These are phyloP conservation scores for Monosiga brevicollis DNA, from an alignment of 78 protist genomes.

Conservation along the genomic window DNA sequence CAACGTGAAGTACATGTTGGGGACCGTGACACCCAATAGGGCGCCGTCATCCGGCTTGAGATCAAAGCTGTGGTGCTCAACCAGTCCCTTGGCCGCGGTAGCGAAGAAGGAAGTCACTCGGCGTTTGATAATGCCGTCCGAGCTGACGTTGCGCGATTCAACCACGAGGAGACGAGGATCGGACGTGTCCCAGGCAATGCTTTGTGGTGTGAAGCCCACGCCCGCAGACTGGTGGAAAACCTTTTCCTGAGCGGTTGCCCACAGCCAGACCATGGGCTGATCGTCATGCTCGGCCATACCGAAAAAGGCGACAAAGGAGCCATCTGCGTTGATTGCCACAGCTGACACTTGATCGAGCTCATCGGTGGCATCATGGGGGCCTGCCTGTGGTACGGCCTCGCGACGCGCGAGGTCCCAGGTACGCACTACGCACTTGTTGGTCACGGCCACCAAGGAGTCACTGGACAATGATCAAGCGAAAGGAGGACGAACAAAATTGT, in stretches of 20 bases:
- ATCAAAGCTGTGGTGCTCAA: neutral
- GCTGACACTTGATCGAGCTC: neutral
- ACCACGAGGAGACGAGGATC: neutral
- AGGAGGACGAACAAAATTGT: slow-evolving; percentile 17
- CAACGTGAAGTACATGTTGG: slow-evolving; percentile 16
- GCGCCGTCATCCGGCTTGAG: neutral
- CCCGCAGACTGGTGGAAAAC: neutral
- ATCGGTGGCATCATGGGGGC: neutral
- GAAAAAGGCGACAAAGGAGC: slow-evolving; percentile 20
- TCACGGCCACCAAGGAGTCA: slow-evolving; percentile 7
- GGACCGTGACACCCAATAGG: slow-evolving; percentile 35
- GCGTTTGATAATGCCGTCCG: too few species aligned
- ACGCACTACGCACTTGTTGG: slow-evolving; percentile 1
- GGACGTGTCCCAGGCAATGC: neutral
- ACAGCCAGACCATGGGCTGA: too few species aligned
- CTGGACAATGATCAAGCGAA: neutral
- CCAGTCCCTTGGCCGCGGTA: neutral
- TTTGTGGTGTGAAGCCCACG: neutral
- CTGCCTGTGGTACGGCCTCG: neutral
- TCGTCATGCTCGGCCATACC: too few species aligned
- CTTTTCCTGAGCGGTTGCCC: neutral
- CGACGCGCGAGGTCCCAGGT: slow-evolving; percentile 12
- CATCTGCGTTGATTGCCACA: slow-evolving; percentile 12
- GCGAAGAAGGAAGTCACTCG: neutral
- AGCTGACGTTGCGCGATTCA: neutral